These are phyloP conservation scores for Boletellus sp. DNA, from an alignment of 1,284 basidiomycete species.

Conservation along the genomic window DNA sequence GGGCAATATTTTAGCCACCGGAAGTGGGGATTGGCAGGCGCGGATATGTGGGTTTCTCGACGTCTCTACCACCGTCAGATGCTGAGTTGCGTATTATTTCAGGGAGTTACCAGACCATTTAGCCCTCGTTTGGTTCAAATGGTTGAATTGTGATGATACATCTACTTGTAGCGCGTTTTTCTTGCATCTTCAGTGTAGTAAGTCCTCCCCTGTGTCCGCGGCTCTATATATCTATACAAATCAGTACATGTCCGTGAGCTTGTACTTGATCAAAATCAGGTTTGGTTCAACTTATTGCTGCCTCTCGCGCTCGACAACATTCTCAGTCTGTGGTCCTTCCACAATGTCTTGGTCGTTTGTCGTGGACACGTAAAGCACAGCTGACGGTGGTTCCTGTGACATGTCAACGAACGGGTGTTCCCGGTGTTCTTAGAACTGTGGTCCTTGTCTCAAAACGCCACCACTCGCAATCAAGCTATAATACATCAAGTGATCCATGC, in stretches of 20 bases:
- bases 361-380: too few species aligned
- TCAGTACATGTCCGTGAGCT: constrained; percentile 10
- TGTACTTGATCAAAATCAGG: constrained; percentile 4
- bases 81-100: constrained; percentile 5
- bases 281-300: constrained; percentile 5
- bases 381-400: too few species aligned
- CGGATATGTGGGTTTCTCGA: constrained; percentile 61
- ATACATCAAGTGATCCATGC: background rate
- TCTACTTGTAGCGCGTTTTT: constrained; percentile 27
- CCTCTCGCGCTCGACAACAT: background rate
- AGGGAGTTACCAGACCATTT: constrained; percentile 33
- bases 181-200: constrained; percentile 30
- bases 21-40: constrained; percentile 83
- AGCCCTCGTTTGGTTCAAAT: constrained; percentile 7
- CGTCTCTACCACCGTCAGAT: background rate
- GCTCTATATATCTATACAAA: constrained; percentile 25
- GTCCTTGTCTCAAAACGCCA: background rate
- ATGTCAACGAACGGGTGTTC: too few species aligned
- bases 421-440: background rate
- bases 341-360: background rate
- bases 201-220: constrained; percentile 9
- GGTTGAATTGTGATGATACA: constrained; percentile 12
- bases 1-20: constrained; percentile 77
- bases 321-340: background rate
- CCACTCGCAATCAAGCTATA: background rate